These are phyloP conservation scores for Coemansia sp. DNA, from an alignment of 192 early-diverging fungal species.

Conservation along the genomic window DNA sequence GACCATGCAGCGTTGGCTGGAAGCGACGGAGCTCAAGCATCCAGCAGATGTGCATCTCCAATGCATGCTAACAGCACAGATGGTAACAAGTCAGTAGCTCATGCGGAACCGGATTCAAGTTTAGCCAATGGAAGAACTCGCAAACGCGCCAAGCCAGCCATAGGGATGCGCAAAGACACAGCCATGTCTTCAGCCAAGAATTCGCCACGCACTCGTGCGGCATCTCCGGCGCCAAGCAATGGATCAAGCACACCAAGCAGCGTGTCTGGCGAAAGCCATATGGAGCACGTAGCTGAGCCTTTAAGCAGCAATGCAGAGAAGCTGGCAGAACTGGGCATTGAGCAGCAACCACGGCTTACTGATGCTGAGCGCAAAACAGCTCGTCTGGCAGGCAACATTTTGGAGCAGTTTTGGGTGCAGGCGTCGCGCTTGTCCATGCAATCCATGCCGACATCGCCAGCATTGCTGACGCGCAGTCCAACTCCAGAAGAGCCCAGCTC, in stretches of 20 bases:
- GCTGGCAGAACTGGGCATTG: background rate
- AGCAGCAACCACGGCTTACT: constrained; percentile 8
- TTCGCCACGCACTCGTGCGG: constrained; percentile 2
- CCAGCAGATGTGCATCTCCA: constrained; percentile 19
- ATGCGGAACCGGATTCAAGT: background rate
- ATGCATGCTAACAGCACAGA: background rate
- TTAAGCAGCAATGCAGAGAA: background rate
- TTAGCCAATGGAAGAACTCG: background rate
- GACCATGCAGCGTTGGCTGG: background rate
- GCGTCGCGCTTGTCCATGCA: constrained; percentile 26
- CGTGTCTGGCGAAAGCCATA: background rate
- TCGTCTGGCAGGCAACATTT: constrained; percentile 21
- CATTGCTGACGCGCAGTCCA: background rate
- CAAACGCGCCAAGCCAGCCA: constrained; percentile 6
- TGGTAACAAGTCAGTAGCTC: background rate
- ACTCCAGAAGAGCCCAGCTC: constrained; percentile 3
- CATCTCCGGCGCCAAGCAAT: constrained; percentile 3
- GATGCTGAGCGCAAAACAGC: constrained; percentile 19
- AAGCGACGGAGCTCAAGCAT: constrained; percentile 8
- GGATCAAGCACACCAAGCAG: constrained; percentile 2
- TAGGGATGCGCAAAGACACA: constrained; percentile 3
- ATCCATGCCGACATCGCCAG: background rate
- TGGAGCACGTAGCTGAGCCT: background rate
- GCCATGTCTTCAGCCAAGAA: background rate
- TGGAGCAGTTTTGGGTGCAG: constrained; percentile 44